Evolutionary conservation across 2,329 filamentous ascomycete genomes (phyloP).

Genomic region (Geosmithia flava): DNA sequence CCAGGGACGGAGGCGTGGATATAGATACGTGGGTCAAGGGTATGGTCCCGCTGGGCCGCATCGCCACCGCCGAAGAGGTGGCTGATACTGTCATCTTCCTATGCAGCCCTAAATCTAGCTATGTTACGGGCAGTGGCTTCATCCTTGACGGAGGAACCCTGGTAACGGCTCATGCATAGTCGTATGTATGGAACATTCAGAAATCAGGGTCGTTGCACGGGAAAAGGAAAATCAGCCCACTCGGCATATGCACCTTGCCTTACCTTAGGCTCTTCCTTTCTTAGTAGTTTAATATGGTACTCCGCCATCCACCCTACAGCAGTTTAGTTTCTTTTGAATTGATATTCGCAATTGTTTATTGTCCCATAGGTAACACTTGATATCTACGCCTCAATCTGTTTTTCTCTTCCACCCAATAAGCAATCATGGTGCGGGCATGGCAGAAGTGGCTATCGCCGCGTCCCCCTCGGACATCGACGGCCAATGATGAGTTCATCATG

Average conservation of each 20-base stretch:
- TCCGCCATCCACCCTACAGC: too few species aligned
- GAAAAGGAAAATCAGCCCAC: too few species aligned
- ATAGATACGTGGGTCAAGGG: background rate
- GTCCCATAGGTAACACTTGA: too few species aligned
- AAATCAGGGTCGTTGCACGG: background rate
- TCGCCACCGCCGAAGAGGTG: background rate
- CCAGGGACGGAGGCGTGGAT: background rate
- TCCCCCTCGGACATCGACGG: background rate
- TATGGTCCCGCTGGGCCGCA: background rate
- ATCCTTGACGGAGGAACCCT: background rate
- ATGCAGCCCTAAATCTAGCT: background rate
- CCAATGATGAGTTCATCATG: slow-evolving; percentile 3
- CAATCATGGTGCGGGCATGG: slow-evolving; percentile 6
- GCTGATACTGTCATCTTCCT: slow-evolving; percentile 1
- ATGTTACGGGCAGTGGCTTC: background rate
- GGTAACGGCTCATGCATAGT: background rate
- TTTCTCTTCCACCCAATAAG: background rate
- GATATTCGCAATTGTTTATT: too few species aligned
- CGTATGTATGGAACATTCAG: background rate
- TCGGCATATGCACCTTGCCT: too few species aligned
- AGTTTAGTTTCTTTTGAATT: too few species aligned
- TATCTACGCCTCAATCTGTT: background rate
- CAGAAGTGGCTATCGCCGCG: slow-evolving; percentile 8
- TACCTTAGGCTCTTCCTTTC: too few species aligned
- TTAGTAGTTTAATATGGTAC: background rate